Conservation (phyloP, 352 stramenopile genomes). For the Globisporangium parvum region DNA sequence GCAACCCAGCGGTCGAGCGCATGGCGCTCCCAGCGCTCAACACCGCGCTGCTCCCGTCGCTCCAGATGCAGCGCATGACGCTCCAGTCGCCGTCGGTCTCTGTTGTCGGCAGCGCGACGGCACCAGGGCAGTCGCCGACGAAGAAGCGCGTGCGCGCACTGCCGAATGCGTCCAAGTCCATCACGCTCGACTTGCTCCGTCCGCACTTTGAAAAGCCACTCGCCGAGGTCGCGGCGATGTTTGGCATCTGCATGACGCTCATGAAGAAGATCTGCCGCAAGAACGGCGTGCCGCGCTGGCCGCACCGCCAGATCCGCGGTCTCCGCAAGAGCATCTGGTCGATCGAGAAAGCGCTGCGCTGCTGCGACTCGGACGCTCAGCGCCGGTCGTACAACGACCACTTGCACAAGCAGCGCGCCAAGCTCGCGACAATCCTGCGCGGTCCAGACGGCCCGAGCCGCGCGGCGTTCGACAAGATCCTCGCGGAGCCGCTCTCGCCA, state of each 20-base stretch:
- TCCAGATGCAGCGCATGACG: slow-evolving; percentile 17
- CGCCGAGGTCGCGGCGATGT: slow-evolving; percentile 62
- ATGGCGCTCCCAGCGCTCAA: slow-evolving; percentile 56
- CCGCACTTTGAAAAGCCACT: slow-evolving; percentile 76
- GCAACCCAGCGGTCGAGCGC: slow-evolving; percentile 21
- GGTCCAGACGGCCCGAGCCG: slow-evolving; percentile 46
- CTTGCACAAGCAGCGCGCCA: slow-evolving; percentile 64
- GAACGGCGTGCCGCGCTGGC: slow-evolving; percentile 67
- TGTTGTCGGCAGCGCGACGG: slow-evolving; percentile 3
- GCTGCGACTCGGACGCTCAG: slow-evolving; percentile 56
- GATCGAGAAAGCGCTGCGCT: slow-evolving; percentile 69
- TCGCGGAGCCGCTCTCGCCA: slow-evolving; percentile 56
- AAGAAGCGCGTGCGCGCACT: slow-evolving; percentile 71
- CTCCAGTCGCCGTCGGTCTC: slow-evolving; percentile 15
- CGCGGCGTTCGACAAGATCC: slow-evolving; percentile 53
- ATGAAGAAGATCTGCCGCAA: slow-evolving; percentile 86
- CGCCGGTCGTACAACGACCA: slow-evolving; percentile 66
- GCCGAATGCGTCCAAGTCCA: slow-evolving; percentile 75
- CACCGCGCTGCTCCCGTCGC: slow-evolving; percentile 12
- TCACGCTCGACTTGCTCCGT: slow-evolving; percentile 63
- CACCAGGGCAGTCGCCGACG: slow-evolving; percentile 25
- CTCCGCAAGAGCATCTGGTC: slow-evolving; percentile 77
- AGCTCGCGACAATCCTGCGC: slow-evolving; percentile 61
- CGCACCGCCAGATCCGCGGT: slow-evolving; percentile 65
- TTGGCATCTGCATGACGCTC: slow-evolving; percentile 79